Evolutionary conservation across 495 filamentous ascomycete genomes (phyloP).

Genomic region (Penicillium cataractarum): DNA sequence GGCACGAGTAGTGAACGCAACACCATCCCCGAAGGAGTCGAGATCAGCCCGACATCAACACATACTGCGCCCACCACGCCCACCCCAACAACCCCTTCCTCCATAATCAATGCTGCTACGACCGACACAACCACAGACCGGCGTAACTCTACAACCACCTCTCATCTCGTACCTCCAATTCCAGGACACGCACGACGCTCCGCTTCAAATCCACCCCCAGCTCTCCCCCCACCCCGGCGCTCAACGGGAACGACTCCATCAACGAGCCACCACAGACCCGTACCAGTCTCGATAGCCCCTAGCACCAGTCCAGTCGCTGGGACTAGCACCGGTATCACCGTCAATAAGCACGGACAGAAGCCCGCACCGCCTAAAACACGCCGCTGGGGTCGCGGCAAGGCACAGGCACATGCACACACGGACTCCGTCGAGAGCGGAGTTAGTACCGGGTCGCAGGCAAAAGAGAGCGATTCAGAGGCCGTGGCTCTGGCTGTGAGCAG

Average conservation of each 20-base stretch:
- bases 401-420: slow-evolving; percentile 19
- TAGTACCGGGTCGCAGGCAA: slow-evolving; percentile 24
- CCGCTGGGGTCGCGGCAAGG: slow-evolving; percentile 40
- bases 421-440: slow-evolving; percentile 30
- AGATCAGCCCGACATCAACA: slow-evolving; percentile 27
- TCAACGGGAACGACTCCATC: slow-evolving; percentile 30
- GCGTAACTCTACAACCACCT: slow-evolving; percentile 34
- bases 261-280: slow-evolving; percentile 33
- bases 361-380: slow-evolving; percentile 46
- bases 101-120: not conserved
- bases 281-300: slow-evolving; percentile 16
- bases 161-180: slow-evolving; percentile 31
- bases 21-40: slow-evolving; percentile 37
- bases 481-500: slow-evolving; percentile 10
- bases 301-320: not conserved
- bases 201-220: slow-evolving; percentile 45
- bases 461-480: slow-evolving; percentile 21
- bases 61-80: slow-evolving; percentile 22
- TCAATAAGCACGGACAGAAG: slow-evolving; percentile 34
- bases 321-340: slow-evolving; percentile 2
- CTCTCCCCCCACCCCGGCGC: slow-evolving; percentile 45
- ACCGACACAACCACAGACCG: slow-evolving; percentile 17
- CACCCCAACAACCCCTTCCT: slow-evolving; percentile 9
- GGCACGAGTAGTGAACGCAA: slow-evolving; percentile 33
- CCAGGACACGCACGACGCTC: slow-evolving; percentile 36